Percentiles rank a stretch among this genome's conserved stretches.
Evolutionary conservation across 441 rosid species (phyloP).

Genomic region (Aquilaria agallochum): DNA sequence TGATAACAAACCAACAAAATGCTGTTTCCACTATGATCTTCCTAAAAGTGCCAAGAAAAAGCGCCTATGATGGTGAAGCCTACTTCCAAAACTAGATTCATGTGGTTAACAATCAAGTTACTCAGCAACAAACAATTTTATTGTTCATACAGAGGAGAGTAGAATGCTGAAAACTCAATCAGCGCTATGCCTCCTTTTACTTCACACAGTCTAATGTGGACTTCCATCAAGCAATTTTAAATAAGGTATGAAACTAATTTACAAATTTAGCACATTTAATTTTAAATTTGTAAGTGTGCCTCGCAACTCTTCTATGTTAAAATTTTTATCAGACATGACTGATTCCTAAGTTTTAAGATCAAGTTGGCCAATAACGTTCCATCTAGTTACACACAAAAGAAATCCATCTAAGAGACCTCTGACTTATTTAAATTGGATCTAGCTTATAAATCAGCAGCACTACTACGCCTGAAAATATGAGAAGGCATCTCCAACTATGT

Average conservation of each 20-base stretch:
- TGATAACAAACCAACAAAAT: conserved; percentile 2
- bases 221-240: not conserved
- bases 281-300: not conserved
- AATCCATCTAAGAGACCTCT: too few species aligned
- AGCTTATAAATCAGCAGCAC: too few species aligned
- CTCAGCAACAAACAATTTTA: not conserved
- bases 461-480: too few species aligned
- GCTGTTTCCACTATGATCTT: not conserved
- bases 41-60: too few species aligned
- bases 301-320: not conserved
- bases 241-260: not conserved
- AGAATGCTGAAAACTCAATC: not conserved
- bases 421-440: not conserved
- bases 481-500: too few species aligned
- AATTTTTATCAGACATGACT: not conserved
- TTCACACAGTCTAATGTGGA: too few species aligned
- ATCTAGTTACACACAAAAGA: too few species aligned
- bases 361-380: too few species aligned
- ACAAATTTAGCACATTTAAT: not conserved
- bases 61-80: too few species aligned
- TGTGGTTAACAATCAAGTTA: not conserved
- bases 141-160: not conserved
- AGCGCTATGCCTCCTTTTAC: not conserved
- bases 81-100: not conserved
- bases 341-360: too few species aligned